Percentiles rank a stretch among this genome's conserved stretches.
Conservation (phyloP, 2,329 filamentous ascomycete genomes). For the Verticillium longisporum region DNA sequence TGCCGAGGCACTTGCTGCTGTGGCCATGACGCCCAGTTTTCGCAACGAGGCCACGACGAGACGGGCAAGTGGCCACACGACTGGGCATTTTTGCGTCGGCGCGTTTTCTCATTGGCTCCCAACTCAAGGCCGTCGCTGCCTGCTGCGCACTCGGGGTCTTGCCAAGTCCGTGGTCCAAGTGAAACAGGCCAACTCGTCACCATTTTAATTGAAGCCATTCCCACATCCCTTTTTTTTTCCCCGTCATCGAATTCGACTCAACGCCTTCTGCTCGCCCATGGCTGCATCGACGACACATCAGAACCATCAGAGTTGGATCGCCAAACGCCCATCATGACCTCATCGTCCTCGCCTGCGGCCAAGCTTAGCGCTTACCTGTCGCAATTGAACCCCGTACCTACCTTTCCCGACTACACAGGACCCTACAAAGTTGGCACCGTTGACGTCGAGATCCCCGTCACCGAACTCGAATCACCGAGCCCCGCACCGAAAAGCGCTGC, state of each 20-base stretch:
- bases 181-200: not conserved
- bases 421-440: slow-evolving; percentile 73
- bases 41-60: not conserved
- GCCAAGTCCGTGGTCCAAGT: not conserved
- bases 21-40: not conserved
- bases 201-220: not conserved
- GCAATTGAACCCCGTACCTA: slow-evolving; percentile 59
- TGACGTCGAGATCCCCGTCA: slow-evolving; percentile 72
- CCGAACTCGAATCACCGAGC: slow-evolving; percentile 48
- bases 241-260: not conserved
- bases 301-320: not conserved
- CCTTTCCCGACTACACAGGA: slow-evolving; percentile 69
- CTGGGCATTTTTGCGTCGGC: not conserved
- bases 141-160: not conserved
- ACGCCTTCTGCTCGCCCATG: not conserved
- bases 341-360: slow-evolving; percentile 5
- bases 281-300: not conserved
- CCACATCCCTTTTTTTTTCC: not conserved
- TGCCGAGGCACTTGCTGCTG: not conserved
- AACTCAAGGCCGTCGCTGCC: not conserved
- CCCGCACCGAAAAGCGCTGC: slow-evolving; percentile 44
- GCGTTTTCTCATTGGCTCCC: not conserved
- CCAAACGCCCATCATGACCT: not conserved
- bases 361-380: slow-evolving; percentile 43
- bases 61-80: slow-evolving; percentile 3